phyloP scores from a whole-genome alignment of 371 early-diverging fungal species.

The Circinella minor region DNA sequence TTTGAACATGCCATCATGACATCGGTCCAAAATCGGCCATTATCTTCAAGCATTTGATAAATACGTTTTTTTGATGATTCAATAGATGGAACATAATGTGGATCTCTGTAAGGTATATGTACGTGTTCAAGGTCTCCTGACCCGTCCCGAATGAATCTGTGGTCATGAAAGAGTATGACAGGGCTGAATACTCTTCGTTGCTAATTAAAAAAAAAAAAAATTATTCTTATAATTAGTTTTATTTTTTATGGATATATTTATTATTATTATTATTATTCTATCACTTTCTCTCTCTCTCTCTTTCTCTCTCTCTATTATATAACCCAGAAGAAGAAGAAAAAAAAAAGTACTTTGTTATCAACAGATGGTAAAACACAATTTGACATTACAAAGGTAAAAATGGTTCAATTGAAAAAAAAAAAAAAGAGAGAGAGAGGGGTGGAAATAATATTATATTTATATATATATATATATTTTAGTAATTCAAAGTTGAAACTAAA shows the following conservation, averaged over 20 bases:
- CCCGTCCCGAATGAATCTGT: slow-evolving; percentile 31
- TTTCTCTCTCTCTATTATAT: too few relatives aligned
- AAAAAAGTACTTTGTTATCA: slow-evolving; percentile 13
- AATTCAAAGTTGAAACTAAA: too few relatives aligned
- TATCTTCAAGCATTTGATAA: slow-evolving; percentile 37
- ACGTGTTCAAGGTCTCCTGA: slow-evolving; percentile 34
- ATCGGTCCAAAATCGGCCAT: slow-evolving; percentile 43
- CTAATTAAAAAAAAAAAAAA: slow-evolving; percentile 10
- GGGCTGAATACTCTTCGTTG: slow-evolving; percentile 37
- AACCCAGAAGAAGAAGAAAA: not conserved
- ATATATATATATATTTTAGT: too few relatives aligned
- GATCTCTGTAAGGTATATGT: slow-evolving; percentile 36
- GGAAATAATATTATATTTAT: not conserved
- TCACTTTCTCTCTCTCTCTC: too few relatives aligned
- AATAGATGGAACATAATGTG: slow-evolving; percentile 29
- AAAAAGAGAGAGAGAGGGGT: slow-evolving; percentile 3
- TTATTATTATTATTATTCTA: too few relatives aligned
- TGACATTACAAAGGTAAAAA: slow-evolving; percentile 11
- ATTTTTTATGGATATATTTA: too few relatives aligned
- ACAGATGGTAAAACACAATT: slow-evolving; percentile 13
- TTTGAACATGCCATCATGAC: slow-evolving; percentile 28
- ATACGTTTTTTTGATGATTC: slow-evolving; percentile 34
- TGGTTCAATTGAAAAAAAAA: not conserved
- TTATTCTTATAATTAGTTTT: not conserved
- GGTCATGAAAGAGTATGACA: slow-evolving; percentile 46